A percentile compares a stretch with the other conserved stretches of the same genome.
Conservation (phyloP, 78 protist species). For the Dictyostelium brefeldianum region DNA sequence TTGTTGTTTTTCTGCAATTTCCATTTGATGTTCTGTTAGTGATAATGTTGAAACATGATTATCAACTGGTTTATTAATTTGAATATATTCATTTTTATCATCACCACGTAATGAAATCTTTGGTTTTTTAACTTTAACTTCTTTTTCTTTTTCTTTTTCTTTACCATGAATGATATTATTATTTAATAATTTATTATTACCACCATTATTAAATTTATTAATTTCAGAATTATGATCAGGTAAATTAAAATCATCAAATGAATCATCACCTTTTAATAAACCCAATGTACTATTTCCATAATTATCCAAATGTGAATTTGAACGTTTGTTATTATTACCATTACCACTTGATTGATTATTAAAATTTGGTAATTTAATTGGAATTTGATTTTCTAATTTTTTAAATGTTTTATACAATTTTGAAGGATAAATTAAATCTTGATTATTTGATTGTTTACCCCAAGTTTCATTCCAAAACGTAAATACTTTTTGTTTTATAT, state of each 20-base stretch:
- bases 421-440: not conserved
- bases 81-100: constrained; percentile 16
- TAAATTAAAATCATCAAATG: not conserved
- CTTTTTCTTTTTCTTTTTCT: not conserved
- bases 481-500: constrained; percentile 12
- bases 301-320: not conserved
- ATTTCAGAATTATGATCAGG: not conserved
- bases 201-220: constrained; percentile 12
- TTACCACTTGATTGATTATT: not conserved
- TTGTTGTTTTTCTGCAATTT: constrained; percentile 9
- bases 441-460: not conserved
- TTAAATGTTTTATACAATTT: not conserved
- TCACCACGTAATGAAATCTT: not conserved
- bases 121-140: not conserved
- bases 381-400: constrained; percentile 7
- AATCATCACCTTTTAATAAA: not conserved
- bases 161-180: not conserved
- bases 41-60: constrained; percentile 18
- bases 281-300: not conserved
- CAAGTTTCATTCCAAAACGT: constrained; percentile 57
- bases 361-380: constrained; percentile 28
- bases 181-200: not conserved
- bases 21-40: constrained; percentile 39
- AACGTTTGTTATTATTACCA: not conserved
- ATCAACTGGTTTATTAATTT: not conserved